phyloP scores from a whole-genome alignment of 306 rosid species.

The Echinosophora koreensis region DNA sequence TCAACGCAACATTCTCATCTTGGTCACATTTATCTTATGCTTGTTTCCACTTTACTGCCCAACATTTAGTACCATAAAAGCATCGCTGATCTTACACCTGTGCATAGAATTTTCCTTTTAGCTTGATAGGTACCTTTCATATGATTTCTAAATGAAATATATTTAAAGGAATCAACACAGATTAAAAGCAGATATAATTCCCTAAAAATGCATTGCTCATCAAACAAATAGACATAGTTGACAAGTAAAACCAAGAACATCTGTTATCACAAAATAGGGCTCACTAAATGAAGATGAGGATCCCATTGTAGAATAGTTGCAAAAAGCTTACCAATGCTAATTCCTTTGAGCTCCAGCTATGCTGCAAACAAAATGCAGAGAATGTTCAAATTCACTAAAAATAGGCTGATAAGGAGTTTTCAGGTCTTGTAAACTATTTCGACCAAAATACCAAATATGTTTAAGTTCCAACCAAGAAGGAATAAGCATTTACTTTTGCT shows the following conservation, averaged over 20 bases:
- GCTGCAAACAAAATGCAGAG: slow-evolving; percentile 47
- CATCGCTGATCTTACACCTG: background rate
- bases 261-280: background rate
- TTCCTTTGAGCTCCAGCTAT: slow-evolving; percentile 55
- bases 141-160: slow-evolving; percentile 3
- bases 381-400: background rate
- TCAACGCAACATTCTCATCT: background rate
- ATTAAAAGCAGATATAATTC: slow-evolving; percentile 24
- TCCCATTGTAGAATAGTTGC: slow-evolving; percentile 36
- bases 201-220: slow-evolving; percentile 22
- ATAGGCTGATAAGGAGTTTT: slow-evolving; percentile 31
- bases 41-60: background rate
- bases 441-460: background rate
- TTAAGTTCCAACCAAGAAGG: slow-evolving; percentile 21
- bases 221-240: slow-evolving; percentile 40
- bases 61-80: background rate
- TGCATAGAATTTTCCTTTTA: background rate
- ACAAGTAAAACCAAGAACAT: slow-evolving; percentile 41
- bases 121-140: background rate
- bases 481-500: slow-evolving; percentile 23
- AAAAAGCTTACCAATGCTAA: slow-evolving; percentile 68
- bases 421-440: slow-evolving; percentile 38
- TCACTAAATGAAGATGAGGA: slow-evolving; percentile 23
- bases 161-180: slow-evolving; percentile 4
- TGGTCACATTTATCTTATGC: background rate